Base-by-base conservation (phyloP, 2,329 filamentous ascomycete species). In the Coniochaeta prunicola region DNA sequence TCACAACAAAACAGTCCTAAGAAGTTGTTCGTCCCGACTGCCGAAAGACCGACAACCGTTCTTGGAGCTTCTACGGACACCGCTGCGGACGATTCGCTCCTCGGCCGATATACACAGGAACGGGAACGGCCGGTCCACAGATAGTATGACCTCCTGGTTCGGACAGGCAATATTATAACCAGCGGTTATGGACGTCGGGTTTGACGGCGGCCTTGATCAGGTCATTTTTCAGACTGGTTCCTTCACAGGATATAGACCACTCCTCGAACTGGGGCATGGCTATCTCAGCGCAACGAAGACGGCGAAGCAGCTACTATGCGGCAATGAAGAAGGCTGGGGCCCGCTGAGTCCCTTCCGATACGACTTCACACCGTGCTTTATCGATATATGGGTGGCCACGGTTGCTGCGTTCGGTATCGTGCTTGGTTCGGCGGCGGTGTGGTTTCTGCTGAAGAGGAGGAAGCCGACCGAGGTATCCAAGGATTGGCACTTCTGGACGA, bases 361-460 rank as follows among this genome's bases (percentile, higher is more conserved):
- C 74, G 94, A 99, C 76, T 92, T 99, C 68, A 97, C 94, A 17
- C 93, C 94, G 42, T 99, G 94, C 78, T 99, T 99, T 71, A 86
- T 97, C 67, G 96, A 99, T 71, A 84, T 96, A 24, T 92, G 91
- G 85, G 84, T 97, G 60, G 85, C 89, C 34, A 76, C 81, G 1
- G 90, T 96, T 30, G 90, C 91, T 9, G 80, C 80, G 15, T 96
- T 88, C 76, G 92, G 93, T 17, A 79, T 97, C 26, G 58, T 97
- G 26, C 81, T 88, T 63, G 94, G 94, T 59, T 80, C 86, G 8
- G 80, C 86, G 53, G 91, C 93, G 31, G 76, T 96, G 45, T 93
- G 88, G 85, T 90, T 90, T 78, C 78, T 97, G 57, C 72, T 92
- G 58, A 85, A 80, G 65, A 89, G 84, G 73, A 88, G 86, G 68